Percentiles rank a stretch among this genome's conserved stretches.
phyloP scores from a whole-genome alignment of 2,329 filamentous ascomycete genomes.

The Neofusicoccum umdonicola region DNA sequence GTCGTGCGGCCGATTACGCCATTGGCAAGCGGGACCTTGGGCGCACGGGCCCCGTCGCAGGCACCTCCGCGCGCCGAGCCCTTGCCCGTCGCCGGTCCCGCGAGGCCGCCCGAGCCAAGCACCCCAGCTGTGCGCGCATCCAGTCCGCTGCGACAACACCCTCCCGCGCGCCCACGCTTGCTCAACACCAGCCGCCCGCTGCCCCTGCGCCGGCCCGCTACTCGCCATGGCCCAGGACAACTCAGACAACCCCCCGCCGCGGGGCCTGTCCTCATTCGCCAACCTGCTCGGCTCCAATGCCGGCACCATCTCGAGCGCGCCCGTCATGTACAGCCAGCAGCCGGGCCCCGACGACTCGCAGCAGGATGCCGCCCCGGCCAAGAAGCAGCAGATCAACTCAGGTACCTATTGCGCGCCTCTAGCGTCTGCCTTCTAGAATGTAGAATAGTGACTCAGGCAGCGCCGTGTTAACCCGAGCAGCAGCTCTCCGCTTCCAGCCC shows the following conservation, averaged over 20 bases:
- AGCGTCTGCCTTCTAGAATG: slow-evolving; percentile 24
- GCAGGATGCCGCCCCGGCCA: slow-evolving; percentile 46
- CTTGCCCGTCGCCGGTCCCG: neutral
- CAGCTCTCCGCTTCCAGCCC: slow-evolving; percentile 73
- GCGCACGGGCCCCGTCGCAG: neutral
- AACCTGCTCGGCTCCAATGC: slow-evolving; percentile 67
- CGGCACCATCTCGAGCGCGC: slow-evolving; percentile 73
- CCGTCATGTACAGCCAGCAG: slow-evolving; percentile 66
- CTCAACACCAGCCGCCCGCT: neutral
- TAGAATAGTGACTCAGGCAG: slow-evolving; percentile 17
- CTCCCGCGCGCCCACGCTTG: neutral
- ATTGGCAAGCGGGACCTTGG: neutral
- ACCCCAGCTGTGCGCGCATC: slow-evolving; percentile 9
- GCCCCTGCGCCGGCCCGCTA: neutral
- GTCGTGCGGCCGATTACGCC: slow-evolving; percentile 3
- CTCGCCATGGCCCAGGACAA: slow-evolving; percentile 16
- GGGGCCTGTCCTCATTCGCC: slow-evolving; percentile 71
- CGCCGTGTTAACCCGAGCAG: slow-evolving; percentile 17
- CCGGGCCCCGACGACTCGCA: slow-evolving; percentile 45
- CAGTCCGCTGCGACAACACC: neutral
- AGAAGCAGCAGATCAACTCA: slow-evolving; percentile 61
- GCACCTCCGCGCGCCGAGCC: neutral
- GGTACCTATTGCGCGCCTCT: slow-evolving; percentile 49
- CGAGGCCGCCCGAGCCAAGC: neutral
- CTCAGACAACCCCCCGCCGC: slow-evolving; percentile 8